Conservation (phyloP, 805 yeast genomes). For the Metschnikowia chrysomelidarum region DNA sequence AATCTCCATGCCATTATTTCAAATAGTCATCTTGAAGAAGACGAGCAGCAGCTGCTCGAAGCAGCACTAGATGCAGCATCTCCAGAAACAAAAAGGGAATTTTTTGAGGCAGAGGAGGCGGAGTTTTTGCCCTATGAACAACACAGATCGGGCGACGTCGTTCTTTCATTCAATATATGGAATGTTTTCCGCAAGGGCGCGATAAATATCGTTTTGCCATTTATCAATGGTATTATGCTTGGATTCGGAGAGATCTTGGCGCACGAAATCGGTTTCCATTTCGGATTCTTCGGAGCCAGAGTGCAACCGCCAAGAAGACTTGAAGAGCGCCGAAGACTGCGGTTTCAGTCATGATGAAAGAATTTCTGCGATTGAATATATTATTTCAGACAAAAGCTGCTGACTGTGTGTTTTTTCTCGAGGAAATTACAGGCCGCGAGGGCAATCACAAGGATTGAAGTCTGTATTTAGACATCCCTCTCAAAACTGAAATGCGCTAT, state of each 20-base stretch:
- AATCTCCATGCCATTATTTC: slow-evolving; percentile 26
- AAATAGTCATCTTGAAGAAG: slow-evolving; percentile 21
- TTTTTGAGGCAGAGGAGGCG: slow-evolving; percentile 4
- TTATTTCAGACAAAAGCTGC: too few species aligned
- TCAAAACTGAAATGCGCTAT: neutral
- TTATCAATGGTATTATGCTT: slow-evolving; percentile 89
- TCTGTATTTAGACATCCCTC: neutral
- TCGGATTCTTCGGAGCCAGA: slow-evolving; percentile 72
- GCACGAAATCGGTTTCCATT: slow-evolving; percentile 82
- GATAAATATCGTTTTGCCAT: slow-evolving; percentile 79
- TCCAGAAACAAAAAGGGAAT: neutral
- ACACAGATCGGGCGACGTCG: slow-evolving; percentile 3
- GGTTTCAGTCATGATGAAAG: slow-evolving; percentile 6
- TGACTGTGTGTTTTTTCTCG: too few species aligned
- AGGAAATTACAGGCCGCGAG: too few species aligned
- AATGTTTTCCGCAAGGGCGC: slow-evolving; percentile 49
- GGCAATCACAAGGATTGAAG: too few species aligned
- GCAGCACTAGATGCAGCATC: slow-evolving; percentile 3
- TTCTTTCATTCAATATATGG: slow-evolving; percentile 30
- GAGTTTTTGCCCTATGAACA: slow-evolving; percentile 9
- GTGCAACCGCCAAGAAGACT: slow-evolving; percentile 44
- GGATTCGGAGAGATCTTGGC: slow-evolving; percentile 96
- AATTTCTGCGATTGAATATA: too few species aligned
- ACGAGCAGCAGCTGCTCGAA: slow-evolving; percentile 7
- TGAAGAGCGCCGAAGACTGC: slow-evolving; percentile 22